Conservation (phyloP, 495 filamentous ascomycete species). For the Penicillium cataractarum region DNA sequence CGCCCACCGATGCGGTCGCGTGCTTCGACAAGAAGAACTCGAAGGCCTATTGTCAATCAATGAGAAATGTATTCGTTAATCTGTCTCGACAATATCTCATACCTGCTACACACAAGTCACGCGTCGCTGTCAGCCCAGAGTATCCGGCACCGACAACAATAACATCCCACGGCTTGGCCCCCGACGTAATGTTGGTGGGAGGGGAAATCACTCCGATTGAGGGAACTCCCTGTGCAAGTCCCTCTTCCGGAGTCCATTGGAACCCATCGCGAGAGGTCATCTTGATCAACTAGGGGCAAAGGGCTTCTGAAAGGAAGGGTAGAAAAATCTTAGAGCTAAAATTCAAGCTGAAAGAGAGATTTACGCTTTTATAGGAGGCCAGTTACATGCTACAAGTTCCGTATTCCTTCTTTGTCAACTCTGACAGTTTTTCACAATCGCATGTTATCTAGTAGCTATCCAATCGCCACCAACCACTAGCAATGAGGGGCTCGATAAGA, state of each 20-base stretch:
- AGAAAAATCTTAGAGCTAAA: neutral
- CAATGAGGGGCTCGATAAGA: neutral
- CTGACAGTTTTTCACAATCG: neutral
- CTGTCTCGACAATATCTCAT: neutral
- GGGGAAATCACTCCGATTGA: slow-evolving; percentile 27
- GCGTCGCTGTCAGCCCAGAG: slow-evolving; percentile 29
- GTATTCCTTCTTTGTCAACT: neutral
- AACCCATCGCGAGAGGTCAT: slow-evolving; percentile 30
- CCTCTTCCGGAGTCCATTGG: slow-evolving; percentile 27
- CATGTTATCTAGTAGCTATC: neutral
- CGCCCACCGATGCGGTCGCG: slow-evolving; percentile 43
- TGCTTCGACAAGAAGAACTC: slow-evolving; percentile 38
- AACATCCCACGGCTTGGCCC: slow-evolving; percentile 13
- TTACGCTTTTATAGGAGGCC: neutral
- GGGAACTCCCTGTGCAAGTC: slow-evolving; percentile 22
- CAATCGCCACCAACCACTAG: neutral
- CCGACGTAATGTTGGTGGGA: slow-evolving; percentile 17
- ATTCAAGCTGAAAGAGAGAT: neutral
- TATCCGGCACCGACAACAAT: slow-evolving; percentile 36
- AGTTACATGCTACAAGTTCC: neutral
- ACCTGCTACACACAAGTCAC: slow-evolving; percentile 26
- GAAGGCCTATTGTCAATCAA: slow-evolving; percentile 17
- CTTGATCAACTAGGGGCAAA: neutral
- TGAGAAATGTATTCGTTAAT: slow-evolving; percentile 1
- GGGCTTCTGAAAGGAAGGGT: neutral